Conservation (phyloP, 495 filamentous ascomycete genomes). For the Parathielavia appendiculata region DNA sequence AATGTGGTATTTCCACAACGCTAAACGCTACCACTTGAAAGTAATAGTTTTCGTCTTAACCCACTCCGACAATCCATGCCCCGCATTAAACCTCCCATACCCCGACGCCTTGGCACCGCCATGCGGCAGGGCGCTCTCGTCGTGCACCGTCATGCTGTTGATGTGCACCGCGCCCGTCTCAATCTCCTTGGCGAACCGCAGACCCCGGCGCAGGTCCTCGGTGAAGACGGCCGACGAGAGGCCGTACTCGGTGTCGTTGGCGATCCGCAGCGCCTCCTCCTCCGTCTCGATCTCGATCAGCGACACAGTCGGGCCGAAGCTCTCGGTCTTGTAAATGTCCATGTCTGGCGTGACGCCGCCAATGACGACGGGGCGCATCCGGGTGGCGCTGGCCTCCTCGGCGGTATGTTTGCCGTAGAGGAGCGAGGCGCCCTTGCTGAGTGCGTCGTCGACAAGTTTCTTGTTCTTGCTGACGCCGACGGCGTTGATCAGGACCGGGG, state of each 20-base stretch:
- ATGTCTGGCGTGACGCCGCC: slow-evolving; percentile 67
- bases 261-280: slow-evolving; percentile 67
- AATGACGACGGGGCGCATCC: slow-evolving; percentile 69
- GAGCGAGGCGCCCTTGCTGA: slow-evolving; percentile 62
- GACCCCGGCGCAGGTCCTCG: slow-evolving; percentile 64
- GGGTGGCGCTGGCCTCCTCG: slow-evolving; percentile 45
- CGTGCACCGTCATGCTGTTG: slow-evolving; percentile 79
- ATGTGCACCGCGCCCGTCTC: slow-evolving; percentile 86
- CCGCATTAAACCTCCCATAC: slow-evolving; percentile 59
- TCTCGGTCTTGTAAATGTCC: slow-evolving; percentile 77
- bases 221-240: slow-evolving; percentile 86
- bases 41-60: slow-evolving; percentile 80
- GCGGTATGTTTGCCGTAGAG: slow-evolving; percentile 51
- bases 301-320: slow-evolving; percentile 73
- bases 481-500: slow-evolving; percentile 57
- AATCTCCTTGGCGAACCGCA: slow-evolving; percentile 68
- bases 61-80: slow-evolving; percentile 62
- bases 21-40: slow-evolving; percentile 46
- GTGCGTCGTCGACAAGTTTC: slow-evolving; percentile 59
- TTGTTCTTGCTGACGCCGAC: slow-evolving; percentile 62
- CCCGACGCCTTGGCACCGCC: slow-evolving; percentile 82
- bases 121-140: slow-evolving; percentile 73
- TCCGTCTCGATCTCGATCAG: slow-evolving; percentile 53
- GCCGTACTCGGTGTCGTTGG: slow-evolving; percentile 79
- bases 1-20: not conserved